Conservation (phyloP, 129 eudicot genomes). For the Cynara cardunculus region DNA sequence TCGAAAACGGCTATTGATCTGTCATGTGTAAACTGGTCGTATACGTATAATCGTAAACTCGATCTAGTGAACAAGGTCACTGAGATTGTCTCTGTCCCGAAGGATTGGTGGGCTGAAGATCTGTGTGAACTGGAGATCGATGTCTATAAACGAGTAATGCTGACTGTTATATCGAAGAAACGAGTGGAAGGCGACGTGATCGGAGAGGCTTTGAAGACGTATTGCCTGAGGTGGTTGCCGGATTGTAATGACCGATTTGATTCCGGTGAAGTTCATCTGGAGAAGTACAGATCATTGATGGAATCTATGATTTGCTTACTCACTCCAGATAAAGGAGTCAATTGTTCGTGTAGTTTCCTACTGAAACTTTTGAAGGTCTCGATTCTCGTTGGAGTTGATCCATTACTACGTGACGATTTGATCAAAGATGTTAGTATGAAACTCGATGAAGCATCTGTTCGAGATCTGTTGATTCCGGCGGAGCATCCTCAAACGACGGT, state of each 20-base stretch:
- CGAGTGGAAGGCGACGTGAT: conserved; percentile 59
- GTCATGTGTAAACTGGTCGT: conserved; percentile 69
- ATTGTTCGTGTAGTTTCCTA: conserved; percentile 81
- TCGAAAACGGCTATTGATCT: conserved; percentile 67
- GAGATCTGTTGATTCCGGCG: conserved; percentile 73
- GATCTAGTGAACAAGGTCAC: conserved; percentile 25
- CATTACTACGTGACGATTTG: conserved; percentile 48
- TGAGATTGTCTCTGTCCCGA: conserved; percentile 56
- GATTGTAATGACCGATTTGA: conserved; percentile 59
- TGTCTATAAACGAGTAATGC: conserved; percentile 70
- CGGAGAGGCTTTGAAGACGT: conserved; percentile 73
- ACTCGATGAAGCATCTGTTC: conserved; percentile 78
- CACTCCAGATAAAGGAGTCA: conserved; percentile 46
- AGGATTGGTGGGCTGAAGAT: conserved; percentile 97
- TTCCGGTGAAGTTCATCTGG: conserved; percentile 46
- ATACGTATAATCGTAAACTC: conserved; percentile 60
- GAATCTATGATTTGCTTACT: conserved; percentile 71
- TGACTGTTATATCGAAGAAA: conserved; percentile 66
- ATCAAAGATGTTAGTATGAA: conserved; percentile 46
- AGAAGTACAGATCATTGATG: conserved; percentile 46
- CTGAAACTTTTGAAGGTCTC: conserved; percentile 75
- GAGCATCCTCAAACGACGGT: conserved; percentile 41
- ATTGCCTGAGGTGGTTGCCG: conserved; percentile 74
- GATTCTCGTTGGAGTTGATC: conserved; percentile 66
- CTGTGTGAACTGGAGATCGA: conserved; percentile 77